Percentiles rank a stretch among this genome's conserved stretches.
Conservation (phyloP, 129 eudicot genomes). For the Flaveria trinervia region DNA sequence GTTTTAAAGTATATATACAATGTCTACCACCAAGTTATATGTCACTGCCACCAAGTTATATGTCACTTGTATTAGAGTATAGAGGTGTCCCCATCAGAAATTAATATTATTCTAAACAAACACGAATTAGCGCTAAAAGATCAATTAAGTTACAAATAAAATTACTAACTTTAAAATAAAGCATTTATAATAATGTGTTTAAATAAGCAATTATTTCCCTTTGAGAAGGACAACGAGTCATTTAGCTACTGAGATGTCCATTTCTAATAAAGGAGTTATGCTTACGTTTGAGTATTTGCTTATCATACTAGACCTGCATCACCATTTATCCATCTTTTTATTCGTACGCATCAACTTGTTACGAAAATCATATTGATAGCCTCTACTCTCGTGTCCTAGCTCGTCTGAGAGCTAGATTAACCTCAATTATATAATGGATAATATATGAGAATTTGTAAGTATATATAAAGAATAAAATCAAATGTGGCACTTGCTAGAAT, state of each 20-base stretch:
- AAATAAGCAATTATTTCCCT: constrained; percentile 8
- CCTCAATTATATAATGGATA: too few species aligned
- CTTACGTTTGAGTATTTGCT: not conserved
- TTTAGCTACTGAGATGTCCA: constrained; percentile 10
- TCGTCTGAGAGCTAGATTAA: too few species aligned
- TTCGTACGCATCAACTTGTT: too few species aligned
- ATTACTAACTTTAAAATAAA: not conserved
- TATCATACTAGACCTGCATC: not conserved
- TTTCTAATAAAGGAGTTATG: constrained; percentile 14
- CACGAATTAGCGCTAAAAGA: not conserved
- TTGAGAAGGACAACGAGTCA: constrained; percentile 3
- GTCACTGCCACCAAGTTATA: not conserved
- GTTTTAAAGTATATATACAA: too few species aligned
- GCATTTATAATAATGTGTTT: not conserved
- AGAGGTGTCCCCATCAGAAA: not conserved
- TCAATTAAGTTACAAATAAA: not conserved
- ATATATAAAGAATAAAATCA: too few species aligned
- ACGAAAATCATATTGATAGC: too few species aligned
- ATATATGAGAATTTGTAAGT: too few species aligned
- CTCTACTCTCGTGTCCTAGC: too few species aligned
- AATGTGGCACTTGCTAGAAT: too few species aligned
- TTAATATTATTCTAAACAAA: constrained; percentile 1
- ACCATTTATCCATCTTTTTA: too few species aligned
- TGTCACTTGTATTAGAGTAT: not conserved
- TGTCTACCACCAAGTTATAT: too few species aligned